These are phyloP conservation scores for Blastomyces percursus DNA, from an alignment of 2,329 filamentous ascomycete genomes.

Conservation along the genomic window DNA sequence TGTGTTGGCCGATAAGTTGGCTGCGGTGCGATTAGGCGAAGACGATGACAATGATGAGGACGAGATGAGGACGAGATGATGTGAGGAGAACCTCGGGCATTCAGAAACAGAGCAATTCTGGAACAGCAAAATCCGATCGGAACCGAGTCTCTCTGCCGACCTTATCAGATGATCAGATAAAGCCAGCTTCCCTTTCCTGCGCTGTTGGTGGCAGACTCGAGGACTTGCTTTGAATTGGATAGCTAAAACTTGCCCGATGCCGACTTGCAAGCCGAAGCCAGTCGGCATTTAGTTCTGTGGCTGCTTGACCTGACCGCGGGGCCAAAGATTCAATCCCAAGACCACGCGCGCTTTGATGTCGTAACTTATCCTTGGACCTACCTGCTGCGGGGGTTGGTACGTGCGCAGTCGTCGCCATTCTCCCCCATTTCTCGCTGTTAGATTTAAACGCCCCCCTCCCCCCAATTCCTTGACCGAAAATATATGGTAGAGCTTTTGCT, in stretches of 20 bases:
- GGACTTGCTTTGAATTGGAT: not conserved
- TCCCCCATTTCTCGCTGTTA: not conserved
- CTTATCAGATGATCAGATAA: slow-evolving; percentile 1
- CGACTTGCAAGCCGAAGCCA: not conserved
- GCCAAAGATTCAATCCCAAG: not conserved
- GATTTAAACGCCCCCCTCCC: not conserved
- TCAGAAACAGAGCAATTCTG: no score
- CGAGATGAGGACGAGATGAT: not conserved
- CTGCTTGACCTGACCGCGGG: not conserved
- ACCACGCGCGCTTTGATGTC: not conserved
- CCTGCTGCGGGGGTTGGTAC: not conserved
- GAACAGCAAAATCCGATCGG: not conserved
- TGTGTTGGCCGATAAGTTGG: no score
- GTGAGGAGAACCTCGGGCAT: not conserved
- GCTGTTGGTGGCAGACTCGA: no score
- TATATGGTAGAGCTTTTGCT: not conserved
- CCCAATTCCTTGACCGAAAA: not conserved
- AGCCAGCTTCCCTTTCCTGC: not conserved
- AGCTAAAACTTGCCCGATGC: not conserved
- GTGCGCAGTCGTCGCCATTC: not conserved
- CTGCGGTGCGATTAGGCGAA: no score
- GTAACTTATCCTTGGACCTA: not conserved
- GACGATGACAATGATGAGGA: not conserved
- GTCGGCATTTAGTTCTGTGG: not conserved
- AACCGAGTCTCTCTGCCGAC: not conserved